A percentile compares a stretch with the other conserved stretches of the same genome.
These are phyloP conservation scores for Stentor coeruleus DNA, from an alignment of 73 alveolate species.

Conservation along the genomic window DNA sequence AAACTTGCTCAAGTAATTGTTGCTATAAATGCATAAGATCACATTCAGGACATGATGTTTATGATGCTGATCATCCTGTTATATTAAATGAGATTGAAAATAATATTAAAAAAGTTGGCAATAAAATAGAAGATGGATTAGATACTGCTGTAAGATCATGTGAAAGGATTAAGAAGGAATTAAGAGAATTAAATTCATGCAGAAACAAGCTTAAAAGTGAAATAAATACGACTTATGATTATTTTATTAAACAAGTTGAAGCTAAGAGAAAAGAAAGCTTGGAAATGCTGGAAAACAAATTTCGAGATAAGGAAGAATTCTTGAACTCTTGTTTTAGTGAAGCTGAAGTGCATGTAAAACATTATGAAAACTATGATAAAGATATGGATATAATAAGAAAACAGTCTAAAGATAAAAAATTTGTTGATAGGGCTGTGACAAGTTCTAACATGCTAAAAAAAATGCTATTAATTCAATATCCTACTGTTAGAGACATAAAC, in stretches of 20 bases:
- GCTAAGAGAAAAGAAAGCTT: neutral
- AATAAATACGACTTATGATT: neutral
- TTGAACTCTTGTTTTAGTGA: slow-evolving; percentile 5
- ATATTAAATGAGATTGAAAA: neutral
- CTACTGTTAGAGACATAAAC: neutral
- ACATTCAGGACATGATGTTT: neutral
- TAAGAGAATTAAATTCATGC: neutral
- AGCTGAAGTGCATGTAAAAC: slow-evolving; percentile 6
- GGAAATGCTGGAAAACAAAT: neutral
- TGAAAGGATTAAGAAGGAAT: neutral
- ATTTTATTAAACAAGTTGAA: neutral
- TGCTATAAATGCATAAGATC: slow-evolving; percentile 10
- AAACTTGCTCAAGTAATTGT: neutral
- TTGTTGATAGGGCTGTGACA: slow-evolving; percentile 9
- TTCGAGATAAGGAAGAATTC: slow-evolving; percentile 15
- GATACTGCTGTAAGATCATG: neutral
- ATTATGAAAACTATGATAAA: neutral
- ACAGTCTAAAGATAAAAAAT: neutral
- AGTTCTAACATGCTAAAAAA: neutral
- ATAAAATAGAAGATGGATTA: neutral
- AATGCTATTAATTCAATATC: neutral
- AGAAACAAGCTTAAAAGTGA: neutral
- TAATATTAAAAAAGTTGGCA: neutral
- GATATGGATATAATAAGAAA: neutral
- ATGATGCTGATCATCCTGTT: neutral